Conservation (phyloP, 2,329 filamentous ascomycete genomes). For the Aspergillus pseudonomiae region DNA sequence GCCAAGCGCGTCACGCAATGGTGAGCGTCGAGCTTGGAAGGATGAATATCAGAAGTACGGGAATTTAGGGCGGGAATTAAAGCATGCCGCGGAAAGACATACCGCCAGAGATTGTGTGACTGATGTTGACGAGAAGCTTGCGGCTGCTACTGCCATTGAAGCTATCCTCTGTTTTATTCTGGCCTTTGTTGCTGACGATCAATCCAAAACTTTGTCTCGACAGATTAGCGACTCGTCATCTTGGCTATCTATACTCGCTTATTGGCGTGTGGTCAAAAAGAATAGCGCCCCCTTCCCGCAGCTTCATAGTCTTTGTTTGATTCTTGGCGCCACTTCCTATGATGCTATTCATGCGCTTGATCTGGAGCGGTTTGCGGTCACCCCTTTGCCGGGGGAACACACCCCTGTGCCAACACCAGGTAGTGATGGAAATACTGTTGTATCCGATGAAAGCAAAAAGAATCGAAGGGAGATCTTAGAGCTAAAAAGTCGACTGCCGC, state of each 20-base stretch:
- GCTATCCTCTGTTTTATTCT: conserved; percentile 52
- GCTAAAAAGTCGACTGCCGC: conserved; percentile 43
- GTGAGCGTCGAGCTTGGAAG: conserved; percentile 46
- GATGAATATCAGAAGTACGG: conserved; percentile 47
- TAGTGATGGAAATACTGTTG: conserved; percentile 45
- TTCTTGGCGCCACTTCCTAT: conserved; percentile 52
- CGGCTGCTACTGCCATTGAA: conserved; percentile 46
- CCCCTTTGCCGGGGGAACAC: conserved; percentile 43
- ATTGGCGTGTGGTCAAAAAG: conserved; percentile 49
- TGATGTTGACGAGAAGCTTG: conserved; percentile 38
- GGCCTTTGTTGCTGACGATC: conserved; percentile 48
- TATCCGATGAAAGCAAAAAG: conserved; percentile 41
- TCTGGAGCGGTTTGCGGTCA: conserved; percentile 47
- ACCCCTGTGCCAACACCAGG: conserved; percentile 46
- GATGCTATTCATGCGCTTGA: conserved; percentile 50
- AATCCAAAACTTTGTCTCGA: conserved; percentile 39
- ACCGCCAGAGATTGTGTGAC: conserved; percentile 35
- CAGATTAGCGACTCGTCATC: conserved; percentile 43
- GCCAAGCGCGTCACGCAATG: conserved; percentile 28
- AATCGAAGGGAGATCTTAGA: conserved; percentile 43
- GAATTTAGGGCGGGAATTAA: conserved; percentile 48
- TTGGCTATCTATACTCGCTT: conserved; percentile 53
- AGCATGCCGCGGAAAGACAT: conserved; percentile 47
- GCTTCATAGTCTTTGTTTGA: conserved; percentile 47
- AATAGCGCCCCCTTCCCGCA: conserved; percentile 42